A percentile compares a stretch with the other conserved stretches of the same genome.
Evolutionary conservation across 768 basidiomycete species (phyloP).

Genomic region (Austroboletus eburneus): DNA sequence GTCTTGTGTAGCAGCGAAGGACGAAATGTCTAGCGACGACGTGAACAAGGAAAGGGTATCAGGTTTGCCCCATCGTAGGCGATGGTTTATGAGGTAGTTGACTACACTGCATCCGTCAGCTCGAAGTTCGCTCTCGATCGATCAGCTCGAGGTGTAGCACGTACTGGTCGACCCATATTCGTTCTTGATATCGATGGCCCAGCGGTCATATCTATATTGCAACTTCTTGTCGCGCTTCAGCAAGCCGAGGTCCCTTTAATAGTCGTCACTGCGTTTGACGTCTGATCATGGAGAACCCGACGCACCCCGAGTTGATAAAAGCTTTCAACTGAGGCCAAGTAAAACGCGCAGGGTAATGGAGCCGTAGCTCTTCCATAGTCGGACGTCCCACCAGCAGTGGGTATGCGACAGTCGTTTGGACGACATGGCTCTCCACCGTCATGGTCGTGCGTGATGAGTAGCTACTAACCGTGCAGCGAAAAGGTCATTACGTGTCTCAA

Average conservation of each 20-base stretch:
- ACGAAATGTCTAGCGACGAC: constrained; percentile 43
- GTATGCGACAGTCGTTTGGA: constrained; percentile 35
- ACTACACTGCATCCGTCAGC: constrained; percentile 35
- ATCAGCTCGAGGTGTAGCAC: constrained; percentile 13
- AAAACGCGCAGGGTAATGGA: constrained; percentile 69
- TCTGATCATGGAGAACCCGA: background rate
- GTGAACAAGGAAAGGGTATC: constrained; percentile 60
- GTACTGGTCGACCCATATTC: constrained; percentile 66
- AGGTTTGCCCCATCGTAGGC: constrained; percentile 72
- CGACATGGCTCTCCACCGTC: constrained; percentile 13
- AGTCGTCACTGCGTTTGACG: background rate
- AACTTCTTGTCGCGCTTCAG: constrained; percentile 70
- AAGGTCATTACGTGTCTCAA: too few species aligned
- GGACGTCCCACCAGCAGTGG: constrained; percentile 72
- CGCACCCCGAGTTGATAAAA: constrained; percentile 75
- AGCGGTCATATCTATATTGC: constrained; percentile 62
- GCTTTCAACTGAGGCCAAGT: constrained; percentile 73
- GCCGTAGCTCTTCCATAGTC: constrained; percentile 60
- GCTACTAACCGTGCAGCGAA: too few species aligned
- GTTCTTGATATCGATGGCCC: constrained; percentile 49
- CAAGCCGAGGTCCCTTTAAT: constrained; percentile 69
- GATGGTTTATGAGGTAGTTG: constrained; percentile 64
- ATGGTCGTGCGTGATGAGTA: too few species aligned
- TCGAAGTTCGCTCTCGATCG: background rate
- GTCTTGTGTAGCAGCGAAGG: constrained; percentile 16